Percentiles rank a stretch among this genome's conserved stretches.
phyloP scores from a whole-genome alignment of 129 eudicot species.

The Apium graveolens region DNA sequence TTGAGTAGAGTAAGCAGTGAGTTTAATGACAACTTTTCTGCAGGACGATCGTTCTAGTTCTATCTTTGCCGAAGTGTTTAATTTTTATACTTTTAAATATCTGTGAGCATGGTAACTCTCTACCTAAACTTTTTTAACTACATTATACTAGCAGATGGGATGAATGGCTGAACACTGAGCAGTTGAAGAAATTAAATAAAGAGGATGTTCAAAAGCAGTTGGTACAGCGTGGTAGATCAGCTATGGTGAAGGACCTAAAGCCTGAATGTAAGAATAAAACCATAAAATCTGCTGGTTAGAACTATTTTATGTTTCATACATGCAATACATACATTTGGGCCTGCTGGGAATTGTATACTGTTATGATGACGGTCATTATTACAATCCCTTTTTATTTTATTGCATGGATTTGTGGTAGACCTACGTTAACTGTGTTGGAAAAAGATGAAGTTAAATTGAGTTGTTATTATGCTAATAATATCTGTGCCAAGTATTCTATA shows the following conservation, averaged over 20 bases:
- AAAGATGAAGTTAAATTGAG: neutral
- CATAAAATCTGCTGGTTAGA: slow-evolving; percentile 39
- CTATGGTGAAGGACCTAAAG: slow-evolving; percentile 28
- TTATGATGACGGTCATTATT: neutral
- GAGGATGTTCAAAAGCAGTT: slow-evolving; percentile 49
- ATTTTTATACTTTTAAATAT: neutral
- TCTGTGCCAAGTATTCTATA: neutral
- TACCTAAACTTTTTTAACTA: neutral
- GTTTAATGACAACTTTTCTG: neutral
- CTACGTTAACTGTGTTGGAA: neutral
- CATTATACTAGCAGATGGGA: slow-evolving; percentile 61
- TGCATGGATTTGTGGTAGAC: neutral
- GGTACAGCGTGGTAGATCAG: slow-evolving; percentile 26
- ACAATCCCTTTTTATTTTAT: neutral
- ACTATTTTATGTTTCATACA: neutral
- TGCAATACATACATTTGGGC: neutral
- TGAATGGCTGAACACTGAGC: slow-evolving; percentile 69
- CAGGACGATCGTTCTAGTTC: neutral
- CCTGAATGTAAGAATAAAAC: slow-evolving; percentile 32
- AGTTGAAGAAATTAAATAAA: slow-evolving; percentile 36
- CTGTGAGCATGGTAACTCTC: neutral
- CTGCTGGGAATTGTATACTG: neutral
- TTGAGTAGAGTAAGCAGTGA: neutral
- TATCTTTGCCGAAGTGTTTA: neutral
- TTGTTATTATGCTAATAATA: neutral